Evolutionary conservation across 108 stramenopile species (phyloP), one percentile per base, ranked within the genome.

Genomic region (Craspedostauros australis): DNA sequence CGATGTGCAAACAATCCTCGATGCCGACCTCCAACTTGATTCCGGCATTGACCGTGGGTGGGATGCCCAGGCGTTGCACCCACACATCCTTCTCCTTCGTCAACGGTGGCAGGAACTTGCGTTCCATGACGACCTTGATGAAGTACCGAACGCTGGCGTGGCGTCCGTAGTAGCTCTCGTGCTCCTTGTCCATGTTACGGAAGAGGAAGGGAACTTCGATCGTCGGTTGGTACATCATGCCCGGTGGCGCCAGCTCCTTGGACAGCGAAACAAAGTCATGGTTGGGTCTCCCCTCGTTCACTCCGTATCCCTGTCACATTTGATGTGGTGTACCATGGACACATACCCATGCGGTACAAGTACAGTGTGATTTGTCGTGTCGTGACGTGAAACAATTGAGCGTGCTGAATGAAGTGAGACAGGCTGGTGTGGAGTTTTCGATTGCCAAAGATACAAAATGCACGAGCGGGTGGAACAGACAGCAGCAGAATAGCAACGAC

Each of bases 1-100:
- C 98, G 62, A 99, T 98, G 64, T 99, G 98, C 29, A 99, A 80
- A 68, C 96, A 99, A 50, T 99, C 98, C 65, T 99, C 98, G 57
- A 99, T 99, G 11, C 98, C 98, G 29, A 99, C 98, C 69, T 99
- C 98, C 97, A 98, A 96, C 71, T 97, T 98, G 54, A 98, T 93
- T 26, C 91, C 60, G 50, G 85, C 77, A 49, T 85, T 79, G 25
- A 81, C 65, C 23, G 57, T 52, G 4, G 93, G 95, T 58, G 88
- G 78, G n/a, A 64, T 50, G 11, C 79, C 66, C 28, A 76, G 52
- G 21, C 82, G 63, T 55, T 98, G 96, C 5, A 99, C 84, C 57
- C 91, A 66, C 24, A 97, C 78, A 41, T 99, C 96, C 36, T 91
- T 85, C 57, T 98, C 96, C 55, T 82, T 73, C 8, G 73, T 70